Evolutionary conservation across 2,329 filamentous ascomycete genomes (phyloP), one percentile per base, ranked within the genome.

Genomic region (Fusarium metavorans): DNA sequence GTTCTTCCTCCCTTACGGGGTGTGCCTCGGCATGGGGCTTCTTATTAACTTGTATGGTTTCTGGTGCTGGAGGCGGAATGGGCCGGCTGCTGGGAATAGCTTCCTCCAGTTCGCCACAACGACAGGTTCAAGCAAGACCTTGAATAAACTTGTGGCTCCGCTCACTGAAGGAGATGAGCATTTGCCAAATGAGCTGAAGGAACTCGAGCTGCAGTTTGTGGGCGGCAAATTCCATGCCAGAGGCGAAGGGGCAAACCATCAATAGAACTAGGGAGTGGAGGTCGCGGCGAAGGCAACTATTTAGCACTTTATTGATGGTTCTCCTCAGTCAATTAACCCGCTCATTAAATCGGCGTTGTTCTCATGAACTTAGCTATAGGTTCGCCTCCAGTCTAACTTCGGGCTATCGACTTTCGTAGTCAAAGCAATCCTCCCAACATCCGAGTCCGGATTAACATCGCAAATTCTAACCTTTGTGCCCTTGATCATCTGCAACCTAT

Each of bases 371-470:
- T 48, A 48, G 13, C 25, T 50, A 16, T 60, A 60, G 7, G 4
- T 18, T 4, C 39, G 13, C 2, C 39, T 25, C 52, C 60, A 59
- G 30, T 41, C 59, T 6, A 68, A 10, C 25, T 25, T 54, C 2
- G 27, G 30, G 14, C 32, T 43, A 7, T 59, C 34, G 6, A 52
- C 16, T 5, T 52, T 20, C 6, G 63, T 70, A 25, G 67, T 67
- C 54, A 67, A 45, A 14, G 67, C 67, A 34, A 67, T 52, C 37
- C 20, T 50, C 8, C 64, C 57, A 27, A 63, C 57, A 32, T 57
- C 34, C n/a, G n/a, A 18, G 37, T 63, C 50, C 18, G 64, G 58
- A 32, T 52, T 8, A 1, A 67, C 57, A 50, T 70, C 64, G 14
- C 63, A 57, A 13, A 67, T 70, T 25, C 27, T 70, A 6, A 70